Base-by-base conservation (phyloP, 2,329 filamentous ascomycete genomes). In the Fusarium graminum region DNA sequence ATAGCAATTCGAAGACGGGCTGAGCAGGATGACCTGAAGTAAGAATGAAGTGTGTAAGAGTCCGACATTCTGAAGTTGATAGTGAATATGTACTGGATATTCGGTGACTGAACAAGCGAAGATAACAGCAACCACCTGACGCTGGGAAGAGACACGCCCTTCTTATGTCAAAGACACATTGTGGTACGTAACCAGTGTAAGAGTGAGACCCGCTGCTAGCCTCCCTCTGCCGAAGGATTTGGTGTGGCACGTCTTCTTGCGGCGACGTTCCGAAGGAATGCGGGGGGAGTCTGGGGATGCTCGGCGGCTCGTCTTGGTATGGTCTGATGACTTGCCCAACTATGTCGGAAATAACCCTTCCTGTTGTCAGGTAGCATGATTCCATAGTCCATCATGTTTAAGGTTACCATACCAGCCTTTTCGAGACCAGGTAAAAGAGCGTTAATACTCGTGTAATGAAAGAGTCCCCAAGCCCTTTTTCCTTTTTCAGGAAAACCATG, bases 21-120 rank as follows among this genome's bases (percentile, higher is more conserved):
- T 1, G 86, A 85, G 77, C 86, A 90, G 16, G 86, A 88, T 45
- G 87, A 90, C 63, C 85, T 81, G 76, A 85, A 88, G 77, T 88
- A 89, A 61, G 81, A 84, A 78, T 89, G 83, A 11, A 90, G 82
- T 2, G 75, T 79, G 69, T 77, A 80, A 3, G 53, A 10, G 3
- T 67, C 59, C 1, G 68, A 22, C 74, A 76, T 75, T 7, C 29
- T 65, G 55, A 32, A 34, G 1, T 14, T 2, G 7, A 14, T 12
- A 3, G 6, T 7, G 11, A n/a, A 1, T 25, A 1, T 8, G 0
- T 1, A 14, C 11, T 3, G 22, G 13, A 7, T 22, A 3, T 16
- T 12, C 4, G 16, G 17, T 1, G 7, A 6, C 14, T 13, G 14
- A 30, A 14, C 19, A 11, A 3, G 6, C 11, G n/a, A 6, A 26